Conservation (phyloP, 1,139 yeast species). For the Pichia sorboxylosa region DNA sequence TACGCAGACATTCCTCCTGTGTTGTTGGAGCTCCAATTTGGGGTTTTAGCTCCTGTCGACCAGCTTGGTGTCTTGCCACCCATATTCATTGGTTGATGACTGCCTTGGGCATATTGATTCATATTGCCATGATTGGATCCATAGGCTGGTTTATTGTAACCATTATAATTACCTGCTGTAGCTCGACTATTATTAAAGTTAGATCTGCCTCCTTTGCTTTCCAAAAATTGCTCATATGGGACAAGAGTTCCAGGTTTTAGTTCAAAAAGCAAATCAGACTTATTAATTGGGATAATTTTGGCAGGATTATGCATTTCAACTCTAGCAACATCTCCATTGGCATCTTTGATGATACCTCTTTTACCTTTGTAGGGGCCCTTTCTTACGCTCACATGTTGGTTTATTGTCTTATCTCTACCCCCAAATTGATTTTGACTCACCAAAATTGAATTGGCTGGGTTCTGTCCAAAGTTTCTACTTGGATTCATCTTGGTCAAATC, state of each 20-base stretch:
- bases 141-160: background rate
- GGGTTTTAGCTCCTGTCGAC: conserved; percentile 7
- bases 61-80: conserved; percentile 22
- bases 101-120: background rate
- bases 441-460: conserved; percentile 30
- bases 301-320: conserved; percentile 89
- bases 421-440: conserved; percentile 28
- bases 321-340: conserved; percentile 83
- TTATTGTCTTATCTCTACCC: conserved; percentile 72
- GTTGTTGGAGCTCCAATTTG: conserved; percentile 27
- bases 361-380: conserved; percentile 91
- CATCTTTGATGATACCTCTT: conserved; percentile 86
- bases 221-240: conserved; percentile 72
- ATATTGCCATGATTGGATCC: conserved; percentile 18
- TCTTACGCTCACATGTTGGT: conserved; percentile 76
- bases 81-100: conserved; percentile 2
- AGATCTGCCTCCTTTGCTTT: conserved; percentile 32
- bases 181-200: conserved; percentile 25
- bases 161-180: conserved; percentile 21
- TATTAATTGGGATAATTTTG: conserved; percentile 77
- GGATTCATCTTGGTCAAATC: conserved; percentile 67
- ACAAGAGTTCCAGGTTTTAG: conserved; percentile 53
- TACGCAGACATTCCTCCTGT: background rate
- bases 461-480: conserved; percentile 39
- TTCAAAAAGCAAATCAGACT: conserved; percentile 60